These are phyloP conservation scores for Metschnikowia lunata DNA, from an alignment of 805 yeast genomes.

Conservation along the genomic window DNA sequence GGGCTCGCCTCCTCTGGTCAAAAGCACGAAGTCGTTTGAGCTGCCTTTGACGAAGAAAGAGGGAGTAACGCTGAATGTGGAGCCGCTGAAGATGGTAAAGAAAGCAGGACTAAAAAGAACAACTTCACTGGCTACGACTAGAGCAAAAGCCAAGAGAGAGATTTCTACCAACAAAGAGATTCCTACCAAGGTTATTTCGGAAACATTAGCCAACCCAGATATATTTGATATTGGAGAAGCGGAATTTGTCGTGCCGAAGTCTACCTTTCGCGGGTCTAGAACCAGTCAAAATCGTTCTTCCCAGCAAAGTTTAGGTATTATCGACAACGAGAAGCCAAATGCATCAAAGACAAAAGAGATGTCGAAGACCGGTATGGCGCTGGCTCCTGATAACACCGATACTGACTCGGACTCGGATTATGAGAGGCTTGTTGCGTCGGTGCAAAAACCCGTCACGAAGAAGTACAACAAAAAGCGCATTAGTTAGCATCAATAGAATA, in stretches of 20 bases:
- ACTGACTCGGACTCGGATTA: conserved; percentile 15
- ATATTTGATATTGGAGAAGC: background rate
- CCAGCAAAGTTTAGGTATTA: background rate
- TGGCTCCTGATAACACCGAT: background rate
- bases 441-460: conserved; percentile 8
- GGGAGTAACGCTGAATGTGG: background rate
- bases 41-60: conserved; percentile 5
- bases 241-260: background rate
- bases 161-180: background rate
- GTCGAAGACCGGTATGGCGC: background rate
- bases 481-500: background rate
- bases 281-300: background rate
- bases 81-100: background rate
- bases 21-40: background rate
- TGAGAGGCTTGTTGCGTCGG: conserved; percentile 14
- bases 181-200: background rate
- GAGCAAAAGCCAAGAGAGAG: background rate
- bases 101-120: background rate
- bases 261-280: background rate
- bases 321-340: background rate
- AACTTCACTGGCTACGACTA: background rate
- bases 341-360: background rate
- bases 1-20: conserved; percentile 6
- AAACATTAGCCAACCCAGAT: background rate
- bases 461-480: conserved; percentile 11